phyloP scores from a whole-genome alignment of 768 basidiomycete genomes.

The Boletus subcaerulescens region DNA sequence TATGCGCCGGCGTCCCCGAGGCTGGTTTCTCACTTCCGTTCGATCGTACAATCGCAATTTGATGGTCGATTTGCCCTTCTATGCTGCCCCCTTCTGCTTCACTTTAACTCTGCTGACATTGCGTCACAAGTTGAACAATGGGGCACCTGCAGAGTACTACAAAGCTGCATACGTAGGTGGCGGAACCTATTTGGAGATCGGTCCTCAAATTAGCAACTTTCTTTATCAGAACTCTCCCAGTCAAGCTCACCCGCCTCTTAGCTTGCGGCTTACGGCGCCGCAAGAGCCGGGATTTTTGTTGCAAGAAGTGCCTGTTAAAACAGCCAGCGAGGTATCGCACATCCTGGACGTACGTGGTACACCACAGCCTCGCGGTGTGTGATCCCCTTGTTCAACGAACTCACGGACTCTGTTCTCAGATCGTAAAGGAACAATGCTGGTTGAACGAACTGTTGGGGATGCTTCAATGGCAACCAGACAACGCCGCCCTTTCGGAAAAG shows the following conservation, averaged over 20 bases:
- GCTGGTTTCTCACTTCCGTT: not conserved
- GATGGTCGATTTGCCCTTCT: too few species aligned
- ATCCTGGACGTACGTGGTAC: slow-evolving; percentile 60
- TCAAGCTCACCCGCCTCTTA: slow-evolving; percentile 64
- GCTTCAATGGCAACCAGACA: slow-evolving; percentile 61
- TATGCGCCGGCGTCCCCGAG: not conserved
- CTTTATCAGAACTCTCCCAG: slow-evolving; percentile 57
- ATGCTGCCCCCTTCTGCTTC: not conserved
- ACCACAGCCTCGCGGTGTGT: not conserved
- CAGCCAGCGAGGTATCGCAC: slow-evolving; percentile 70
- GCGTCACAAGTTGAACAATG: slow-evolving; percentile 51
- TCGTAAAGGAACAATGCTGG: slow-evolving; percentile 84
- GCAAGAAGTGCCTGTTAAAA: slow-evolving; percentile 67
- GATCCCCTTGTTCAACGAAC: not conserved
- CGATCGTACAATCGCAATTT: not conserved
- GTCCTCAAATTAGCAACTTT: slow-evolving; percentile 1
- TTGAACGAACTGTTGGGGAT: slow-evolving; percentile 66
- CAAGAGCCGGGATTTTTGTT: slow-evolving; percentile 76
- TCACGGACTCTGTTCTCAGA: not conserved
- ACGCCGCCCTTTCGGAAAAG: not conserved
- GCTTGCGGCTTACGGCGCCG: slow-evolving; percentile 62
- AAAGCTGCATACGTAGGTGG: slow-evolving; percentile 61
- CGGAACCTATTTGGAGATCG: not conserved
- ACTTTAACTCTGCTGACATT: slow-evolving; percentile 10
- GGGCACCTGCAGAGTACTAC: slow-evolving; percentile 58